A percentile compares a stretch with the other conserved stretches of the same genome.
phyloP scores from a whole-genome alignment of 2,329 filamentous ascomycete genomes.

The Aspergillus flavus region DNA sequence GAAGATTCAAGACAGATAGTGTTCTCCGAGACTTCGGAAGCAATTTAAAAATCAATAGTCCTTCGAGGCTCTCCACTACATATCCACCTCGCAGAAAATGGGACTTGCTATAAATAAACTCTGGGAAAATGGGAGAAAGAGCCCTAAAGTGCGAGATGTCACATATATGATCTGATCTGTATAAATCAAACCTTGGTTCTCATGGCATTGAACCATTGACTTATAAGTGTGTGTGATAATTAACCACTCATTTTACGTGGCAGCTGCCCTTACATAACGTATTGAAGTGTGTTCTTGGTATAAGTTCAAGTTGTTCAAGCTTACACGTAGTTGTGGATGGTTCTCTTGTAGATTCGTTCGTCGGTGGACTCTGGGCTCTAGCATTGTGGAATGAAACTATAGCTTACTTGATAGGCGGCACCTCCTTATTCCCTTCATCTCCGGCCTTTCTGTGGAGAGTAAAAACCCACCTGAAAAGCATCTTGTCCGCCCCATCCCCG shows the following conservation, averaged over 20 bases:
- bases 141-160: background rate
- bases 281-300: background rate
- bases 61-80: background rate
- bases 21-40: background rate
- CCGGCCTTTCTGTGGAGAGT: background rate
- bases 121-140: background rate
- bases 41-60: constrained; percentile 2
- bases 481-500: too few relatives aligned
- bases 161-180: constrained; percentile 1
- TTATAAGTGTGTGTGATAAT: background rate
- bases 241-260: background rate
- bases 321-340: background rate
- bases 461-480: too few relatives aligned
- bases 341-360: background rate
- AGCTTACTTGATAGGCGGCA: background rate
- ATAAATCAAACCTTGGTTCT: background rate
- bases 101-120: background rate
- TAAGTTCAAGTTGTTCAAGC: background rate
- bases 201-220: background rate
- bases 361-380: background rate
- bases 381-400: background rate
- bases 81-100: background rate
- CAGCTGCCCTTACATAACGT: background rate
- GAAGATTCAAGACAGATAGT: background rate
- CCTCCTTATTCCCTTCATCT: background rate